Percentiles rank a stretch among this genome's conserved stretches.
Conservation (phyloP, 345 rosid genomes). For the Nephelium lappaceum region DNA sequence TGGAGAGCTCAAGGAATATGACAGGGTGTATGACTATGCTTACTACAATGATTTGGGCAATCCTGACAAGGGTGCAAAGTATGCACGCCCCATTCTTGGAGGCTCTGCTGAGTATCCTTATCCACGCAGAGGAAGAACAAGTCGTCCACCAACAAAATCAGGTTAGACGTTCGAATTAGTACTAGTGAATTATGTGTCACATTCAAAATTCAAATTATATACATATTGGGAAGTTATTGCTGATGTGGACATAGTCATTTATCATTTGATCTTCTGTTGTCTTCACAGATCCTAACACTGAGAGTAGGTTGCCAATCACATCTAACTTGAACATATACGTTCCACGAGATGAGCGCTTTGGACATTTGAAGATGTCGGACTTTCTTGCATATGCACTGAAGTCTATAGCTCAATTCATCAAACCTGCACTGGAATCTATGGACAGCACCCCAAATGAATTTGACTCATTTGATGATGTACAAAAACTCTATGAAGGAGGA, state of each 20-base stretch:
- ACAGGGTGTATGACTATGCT: slow-evolving; percentile 86
- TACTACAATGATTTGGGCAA: slow-evolving; percentile 81
- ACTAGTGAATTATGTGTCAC: background rate
- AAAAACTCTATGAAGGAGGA: slow-evolving; percentile 58
- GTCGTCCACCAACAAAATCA: too few relatives aligned
- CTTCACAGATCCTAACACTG: too few relatives aligned
- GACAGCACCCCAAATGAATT: slow-evolving; percentile 60
- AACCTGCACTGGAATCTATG: slow-evolving; percentile 53
- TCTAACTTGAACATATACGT: slow-evolving; percentile 58
- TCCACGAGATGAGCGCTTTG: slow-evolving; percentile 83
- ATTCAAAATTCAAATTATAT: background rate
- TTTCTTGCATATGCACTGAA: slow-evolving; percentile 58
- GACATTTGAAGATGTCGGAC: slow-evolving; percentile 67
- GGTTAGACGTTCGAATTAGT: background rate
- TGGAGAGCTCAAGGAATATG: slow-evolving; percentile 76
- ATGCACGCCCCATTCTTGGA: too few relatives aligned
- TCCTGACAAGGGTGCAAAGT: too few relatives aligned
- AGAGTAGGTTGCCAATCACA: slow-evolving; percentile 53
- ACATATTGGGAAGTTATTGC: too few relatives aligned
- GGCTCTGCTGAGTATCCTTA: too few relatives aligned
- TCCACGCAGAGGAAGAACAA: too few relatives aligned
- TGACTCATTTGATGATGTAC: slow-evolving; percentile 54
- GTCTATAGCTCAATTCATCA: slow-evolving; percentile 49
- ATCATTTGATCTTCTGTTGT: slow-evolving; percentile 6
- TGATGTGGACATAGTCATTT: background rate